These are phyloP conservation scores for Leccinum pseudoinsigne DNA, from an alignment of 1,284 basidiomycete species.

Conservation along the genomic window DNA sequence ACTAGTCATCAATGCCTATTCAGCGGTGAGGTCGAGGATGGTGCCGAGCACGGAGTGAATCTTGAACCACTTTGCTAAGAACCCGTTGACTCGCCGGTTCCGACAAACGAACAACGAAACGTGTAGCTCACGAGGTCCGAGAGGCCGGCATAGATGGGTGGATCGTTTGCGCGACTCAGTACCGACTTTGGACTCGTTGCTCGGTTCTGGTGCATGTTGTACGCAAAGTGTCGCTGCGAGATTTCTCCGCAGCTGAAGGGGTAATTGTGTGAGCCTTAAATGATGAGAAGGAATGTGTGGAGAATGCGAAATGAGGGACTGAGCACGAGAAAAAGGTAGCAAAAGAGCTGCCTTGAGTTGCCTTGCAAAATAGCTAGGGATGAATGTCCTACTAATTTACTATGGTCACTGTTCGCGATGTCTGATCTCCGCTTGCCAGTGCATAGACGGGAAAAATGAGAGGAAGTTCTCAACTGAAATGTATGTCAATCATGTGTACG, in stretches of 20 bases:
- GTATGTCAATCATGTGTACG: too few relatives aligned
- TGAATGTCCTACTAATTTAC: too few relatives aligned
- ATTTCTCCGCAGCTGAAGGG: conserved; percentile 8
- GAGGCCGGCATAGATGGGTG: conserved; percentile 80
- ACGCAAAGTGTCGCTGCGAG: conserved; percentile 13
- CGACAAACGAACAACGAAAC: conserved; percentile 4
- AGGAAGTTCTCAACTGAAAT: too few relatives aligned
- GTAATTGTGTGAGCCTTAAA: not conserved
- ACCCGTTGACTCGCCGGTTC: conserved; percentile 70
- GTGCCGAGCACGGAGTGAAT: conserved; percentile 90
- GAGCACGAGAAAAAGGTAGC: conserved; percentile 10
- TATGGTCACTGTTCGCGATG: too few relatives aligned
- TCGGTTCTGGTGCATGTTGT: conserved; percentile 11
- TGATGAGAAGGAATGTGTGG: not conserved
- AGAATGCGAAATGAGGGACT: not conserved
- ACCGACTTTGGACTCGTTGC: conserved; percentile 8
- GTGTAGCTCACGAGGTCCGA: conserved; percentile 77
- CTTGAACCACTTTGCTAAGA: conserved; percentile 81
- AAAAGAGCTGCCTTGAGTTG: not conserved
- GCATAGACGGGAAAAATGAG: too few relatives aligned
- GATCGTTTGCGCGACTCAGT: conserved; percentile 6
- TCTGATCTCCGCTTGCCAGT: too few relatives aligned
- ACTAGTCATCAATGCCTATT: conserved; percentile 93
- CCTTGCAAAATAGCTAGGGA: too few relatives aligned
- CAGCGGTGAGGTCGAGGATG: conserved; percentile 96